Evolutionary conservation across 805 yeast genomes (phyloP).

Genomic region (Pichia scutulata): DNA sequence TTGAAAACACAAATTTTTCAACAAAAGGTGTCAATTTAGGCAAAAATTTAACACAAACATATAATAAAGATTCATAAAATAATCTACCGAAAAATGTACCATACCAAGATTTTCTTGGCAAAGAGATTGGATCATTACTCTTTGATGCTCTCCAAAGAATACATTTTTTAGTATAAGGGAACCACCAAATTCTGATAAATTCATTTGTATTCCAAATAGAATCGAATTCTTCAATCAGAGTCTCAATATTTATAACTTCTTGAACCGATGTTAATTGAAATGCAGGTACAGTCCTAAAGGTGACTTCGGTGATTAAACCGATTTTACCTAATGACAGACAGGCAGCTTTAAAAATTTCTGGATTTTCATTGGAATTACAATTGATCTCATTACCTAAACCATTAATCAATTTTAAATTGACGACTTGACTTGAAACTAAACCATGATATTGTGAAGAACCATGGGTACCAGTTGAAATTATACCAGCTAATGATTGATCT

Average conservation of each 20-base stretch:
- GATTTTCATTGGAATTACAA: slow-evolving; percentile 58
- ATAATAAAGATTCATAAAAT: slow-evolving; percentile 71
- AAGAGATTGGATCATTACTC: slow-evolving; percentile 54
- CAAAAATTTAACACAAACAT: slow-evolving; percentile 64
- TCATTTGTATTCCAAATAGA: slow-evolving; percentile 83
- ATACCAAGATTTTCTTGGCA: slow-evolving; percentile 74
- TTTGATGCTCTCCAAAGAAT: slow-evolving; percentile 86
- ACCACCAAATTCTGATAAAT: slow-evolving; percentile 95
- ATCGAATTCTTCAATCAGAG: slow-evolving; percentile 67
- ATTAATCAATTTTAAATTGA: slow-evolving; percentile 64
- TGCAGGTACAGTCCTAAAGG: slow-evolving; percentile 75
- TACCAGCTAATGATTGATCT: slow-evolving; percentile 92
- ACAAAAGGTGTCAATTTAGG: slow-evolving; percentile 79
- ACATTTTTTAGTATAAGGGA: slow-evolving; percentile 82
- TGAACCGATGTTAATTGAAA: slow-evolving; percentile 75
- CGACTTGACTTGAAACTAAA: slow-evolving; percentile 79
- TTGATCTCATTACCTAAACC: slow-evolving; percentile 66
- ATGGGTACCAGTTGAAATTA: slow-evolving; percentile 93
- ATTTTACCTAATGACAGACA: slow-evolving; percentile 82
- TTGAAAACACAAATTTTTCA: slow-evolving; percentile 76
- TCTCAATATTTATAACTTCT: slow-evolving; percentile 73
- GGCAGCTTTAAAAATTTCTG: slow-evolving; percentile 71
- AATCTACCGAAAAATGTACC: slow-evolving; percentile 73
- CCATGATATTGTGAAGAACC: slow-evolving; percentile 95
- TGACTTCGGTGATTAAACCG: slow-evolving; percentile 82